These are phyloP conservation scores for Lojkania enalia DNA, from an alignment of 2,329 filamentous ascomycete species.

Conservation along the genomic window DNA sequence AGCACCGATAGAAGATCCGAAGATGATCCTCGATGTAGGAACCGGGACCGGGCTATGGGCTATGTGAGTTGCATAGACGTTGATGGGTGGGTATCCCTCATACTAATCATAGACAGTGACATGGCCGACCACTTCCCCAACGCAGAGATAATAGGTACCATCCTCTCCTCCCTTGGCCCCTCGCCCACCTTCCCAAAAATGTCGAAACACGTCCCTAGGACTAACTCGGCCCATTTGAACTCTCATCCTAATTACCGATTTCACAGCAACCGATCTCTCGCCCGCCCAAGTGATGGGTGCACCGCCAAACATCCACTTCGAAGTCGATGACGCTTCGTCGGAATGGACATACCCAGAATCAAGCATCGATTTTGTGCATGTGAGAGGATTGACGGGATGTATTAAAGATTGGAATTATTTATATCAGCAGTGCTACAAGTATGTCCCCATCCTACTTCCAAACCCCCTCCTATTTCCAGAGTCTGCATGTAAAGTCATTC, in stretches of 20 bases:
- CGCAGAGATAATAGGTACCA: conserved; percentile 36
- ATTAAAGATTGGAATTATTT: conserved; percentile 47
- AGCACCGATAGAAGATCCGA: conserved; percentile 33
- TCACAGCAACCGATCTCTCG: conserved; percentile 39
- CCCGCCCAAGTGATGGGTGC: conserved; percentile 39
- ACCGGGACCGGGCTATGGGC: conserved; percentile 43
- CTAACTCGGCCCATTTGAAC: too few species aligned
- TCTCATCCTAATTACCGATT: neutral
- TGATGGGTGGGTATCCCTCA: too few species aligned
- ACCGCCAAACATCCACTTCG: conserved; percentile 49
- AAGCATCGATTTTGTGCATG: conserved; percentile 46
- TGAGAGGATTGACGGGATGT: conserved; percentile 46
- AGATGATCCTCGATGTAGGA: conserved; percentile 39
- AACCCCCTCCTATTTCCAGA: too few species aligned
- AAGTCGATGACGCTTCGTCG: conserved; percentile 49
- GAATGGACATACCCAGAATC: conserved; percentile 47
- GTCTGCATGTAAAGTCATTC: too few species aligned
- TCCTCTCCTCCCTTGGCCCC: neutral
- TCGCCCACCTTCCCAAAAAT: too few species aligned
- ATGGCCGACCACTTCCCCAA: conserved; percentile 43
- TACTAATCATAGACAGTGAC: conserved; percentile 24
- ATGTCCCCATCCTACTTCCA: conserved; percentile 1
- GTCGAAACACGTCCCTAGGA: too few species aligned
- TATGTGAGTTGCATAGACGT: conserved; percentile 25
- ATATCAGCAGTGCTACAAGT: conserved; percentile 42